A percentile compares a stretch with the other conserved stretches of the same genome.
phyloP scores from a whole-genome alignment of 2,329 filamentous ascomycete species.

The Coniochaeta sp. region DNA sequence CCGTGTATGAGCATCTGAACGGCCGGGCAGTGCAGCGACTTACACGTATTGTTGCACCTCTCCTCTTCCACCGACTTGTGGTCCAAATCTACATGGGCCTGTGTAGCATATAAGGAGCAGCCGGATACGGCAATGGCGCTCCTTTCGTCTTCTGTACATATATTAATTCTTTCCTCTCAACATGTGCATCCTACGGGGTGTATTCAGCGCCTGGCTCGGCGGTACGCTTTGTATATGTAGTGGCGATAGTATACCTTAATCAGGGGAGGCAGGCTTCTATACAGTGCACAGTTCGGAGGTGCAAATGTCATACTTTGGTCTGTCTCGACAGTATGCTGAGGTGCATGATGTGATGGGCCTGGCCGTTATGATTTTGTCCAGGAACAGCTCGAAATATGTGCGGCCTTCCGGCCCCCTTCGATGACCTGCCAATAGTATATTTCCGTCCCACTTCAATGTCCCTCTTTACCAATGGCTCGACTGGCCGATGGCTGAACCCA shows the following conservation, averaged over 20 bases:
- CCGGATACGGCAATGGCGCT: background rate
- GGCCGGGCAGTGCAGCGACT: background rate
- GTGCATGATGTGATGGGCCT: background rate
- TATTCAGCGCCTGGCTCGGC: background rate
- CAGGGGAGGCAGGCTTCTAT: background rate
- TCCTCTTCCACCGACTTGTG: background rate
- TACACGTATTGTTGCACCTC: background rate
- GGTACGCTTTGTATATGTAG: background rate
- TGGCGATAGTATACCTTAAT: background rate
- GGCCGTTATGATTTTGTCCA: background rate
- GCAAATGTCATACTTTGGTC: background rate
- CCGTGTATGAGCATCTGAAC: background rate
- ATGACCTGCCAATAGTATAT: no score
- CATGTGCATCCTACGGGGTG: background rate
- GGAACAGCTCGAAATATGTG: background rate
- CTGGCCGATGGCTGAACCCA: no score
- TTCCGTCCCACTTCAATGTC: no score
- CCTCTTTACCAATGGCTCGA: no score
- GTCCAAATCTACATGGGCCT: constrained; percentile 4
- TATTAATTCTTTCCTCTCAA: background rate
- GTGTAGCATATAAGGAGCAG: background rate
- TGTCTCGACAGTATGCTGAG: background rate
- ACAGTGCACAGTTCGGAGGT: background rate
- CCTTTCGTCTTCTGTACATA: background rate
- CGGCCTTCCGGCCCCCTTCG: no score